Evolutionary conservation across 2,329 filamentous ascomycete genomes (phyloP), one percentile per base, ranked within the genome.

Genomic region (Colletotrichum chrysophilum): DNA sequence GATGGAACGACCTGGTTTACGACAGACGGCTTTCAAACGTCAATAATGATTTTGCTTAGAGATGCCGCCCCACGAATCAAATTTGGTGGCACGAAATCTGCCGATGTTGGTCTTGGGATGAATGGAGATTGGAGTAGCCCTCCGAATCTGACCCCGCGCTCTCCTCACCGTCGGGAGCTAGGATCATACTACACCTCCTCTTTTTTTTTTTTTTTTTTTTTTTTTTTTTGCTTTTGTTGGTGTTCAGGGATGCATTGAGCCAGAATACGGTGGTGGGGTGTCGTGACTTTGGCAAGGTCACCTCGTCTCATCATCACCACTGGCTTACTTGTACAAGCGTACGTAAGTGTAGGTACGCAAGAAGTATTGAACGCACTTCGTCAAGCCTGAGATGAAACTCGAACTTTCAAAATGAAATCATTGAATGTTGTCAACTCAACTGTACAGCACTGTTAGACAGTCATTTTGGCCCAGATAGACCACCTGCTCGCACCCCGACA

Each of bases 61-160:
- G 21, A 58, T 58, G 14, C n/a, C 55, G 26, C 13, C 24, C 55
- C n/a, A 18, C 13, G 21, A 26, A 48, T 21, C 43, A 21, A 48
- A 12, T 48, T 12, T 21, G 43, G 43, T 21, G n/a, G 48, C 28
- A 14, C 32, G 21, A 21, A 60, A 34, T 60, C 28, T 69, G 66
- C 52, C 55, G 52, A 60, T 60, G 66, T 69, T 69, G 4, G 55
- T 69, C 52, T 69, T 69, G 66, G 52, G 66, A 69, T 69, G 66
- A 69, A 43, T 18, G 30, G 28, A 36, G 43, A 6, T 32, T 10
- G 52, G 28, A 18, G 18, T 12, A 32, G 26, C 28, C 26, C 56
- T 18, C 18, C 16, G 18, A 34, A 12, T 32, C 10, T n/a, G 9
- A 21, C 26, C 14, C 58, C 28, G 18, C 18, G 58, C 28, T 21